phyloP scores from a whole-genome alignment of 2,329 filamentous ascomycete species.

The Orbilia oligospora region DNA sequence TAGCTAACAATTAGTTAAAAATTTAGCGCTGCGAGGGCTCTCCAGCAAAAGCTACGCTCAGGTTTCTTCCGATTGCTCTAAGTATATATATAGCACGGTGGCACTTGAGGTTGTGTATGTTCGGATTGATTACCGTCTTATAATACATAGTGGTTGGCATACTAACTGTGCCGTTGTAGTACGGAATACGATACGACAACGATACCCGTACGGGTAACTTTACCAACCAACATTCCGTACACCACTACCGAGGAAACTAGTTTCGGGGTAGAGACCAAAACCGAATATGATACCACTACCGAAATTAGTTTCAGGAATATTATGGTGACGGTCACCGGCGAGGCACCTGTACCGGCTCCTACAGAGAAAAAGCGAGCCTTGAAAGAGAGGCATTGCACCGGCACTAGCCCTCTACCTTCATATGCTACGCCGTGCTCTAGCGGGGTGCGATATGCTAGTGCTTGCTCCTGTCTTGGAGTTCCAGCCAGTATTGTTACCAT shows the following conservation, averaged over 20 bases:
- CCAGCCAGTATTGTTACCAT: conserved; percentile 14
- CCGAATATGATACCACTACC: background rate
- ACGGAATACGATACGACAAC: conserved; percentile 5
- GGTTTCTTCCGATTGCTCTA: conserved; percentile 20
- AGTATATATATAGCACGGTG: conserved; percentile 27
- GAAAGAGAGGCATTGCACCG: background rate
- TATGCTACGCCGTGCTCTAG: conserved; percentile 23
- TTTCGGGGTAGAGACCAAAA: background rate
- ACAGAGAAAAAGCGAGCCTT: background rate
- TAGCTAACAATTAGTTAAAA: background rate
- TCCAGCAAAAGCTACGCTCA: conserved; percentile 19
- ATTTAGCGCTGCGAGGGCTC: conserved; percentile 9
- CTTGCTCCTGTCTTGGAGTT: conserved; percentile 30
- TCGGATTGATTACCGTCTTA: too few species aligned
- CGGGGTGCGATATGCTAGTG: conserved; percentile 24
- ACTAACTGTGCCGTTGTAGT: background rate
- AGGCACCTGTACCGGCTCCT: too few species aligned
- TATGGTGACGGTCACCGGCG: background rate
- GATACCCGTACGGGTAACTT: background rate
- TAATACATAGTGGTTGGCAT: too few species aligned
- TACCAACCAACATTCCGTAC: background rate
- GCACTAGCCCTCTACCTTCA: conserved; percentile 9
- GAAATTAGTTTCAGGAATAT: background rate
- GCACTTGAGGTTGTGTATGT: conserved; percentile 1
- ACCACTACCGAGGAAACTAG: background rate